Percentiles rank a stretch among this genome's conserved stretches.
Evolutionary conservation across 2,329 filamentous ascomycete species (phyloP).

Genomic region (Xylaria sp.): DNA sequence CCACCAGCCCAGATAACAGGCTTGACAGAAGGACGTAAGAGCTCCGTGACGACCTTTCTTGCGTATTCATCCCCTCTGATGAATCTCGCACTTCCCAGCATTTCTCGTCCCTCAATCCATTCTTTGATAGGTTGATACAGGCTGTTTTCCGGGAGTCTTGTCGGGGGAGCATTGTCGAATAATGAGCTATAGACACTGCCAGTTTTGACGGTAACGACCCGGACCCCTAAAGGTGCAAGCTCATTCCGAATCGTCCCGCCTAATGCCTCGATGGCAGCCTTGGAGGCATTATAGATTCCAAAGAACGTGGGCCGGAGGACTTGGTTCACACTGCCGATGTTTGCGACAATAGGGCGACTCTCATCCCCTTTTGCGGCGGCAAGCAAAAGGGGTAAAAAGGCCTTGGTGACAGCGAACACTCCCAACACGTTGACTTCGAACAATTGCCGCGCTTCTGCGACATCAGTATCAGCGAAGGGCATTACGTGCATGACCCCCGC

Average conservation of each 20-base stretch:
- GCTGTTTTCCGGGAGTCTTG: background rate
- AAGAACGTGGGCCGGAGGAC: constrained; percentile 11
- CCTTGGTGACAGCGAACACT: constrained; percentile 48
- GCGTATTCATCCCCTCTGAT: background rate
- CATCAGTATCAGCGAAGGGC: constrained; percentile 42
- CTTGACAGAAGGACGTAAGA: constrained; percentile 8
- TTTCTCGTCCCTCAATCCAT: constrained; percentile 5
- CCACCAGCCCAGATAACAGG: constrained; percentile 14
- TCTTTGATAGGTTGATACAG: constrained; percentile 2
- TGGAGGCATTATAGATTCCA: constrained; percentile 8
- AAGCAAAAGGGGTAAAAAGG: constrained; percentile 46
- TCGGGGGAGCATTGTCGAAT: constrained; percentile 1
- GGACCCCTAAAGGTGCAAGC: constrained; percentile 2
- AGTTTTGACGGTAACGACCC: constrained; percentile 4
- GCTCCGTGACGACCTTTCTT: background rate
- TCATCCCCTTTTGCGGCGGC: constrained; percentile 5
- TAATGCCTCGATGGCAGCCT: constrained; percentile 3
- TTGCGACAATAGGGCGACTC: background rate
- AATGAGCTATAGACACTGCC: background rate
- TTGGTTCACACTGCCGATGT: constrained; percentile 11
- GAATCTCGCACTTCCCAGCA: background rate
- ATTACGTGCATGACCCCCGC: constrained; percentile 41
- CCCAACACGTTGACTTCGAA: constrained; percentile 49
- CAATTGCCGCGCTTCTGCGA: constrained; percentile 39
- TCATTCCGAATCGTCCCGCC: constrained; percentile 3